Evolutionary conservation across 2,329 filamentous ascomycete species (phyloP).

Genomic region (Penicillium sp.): DNA sequence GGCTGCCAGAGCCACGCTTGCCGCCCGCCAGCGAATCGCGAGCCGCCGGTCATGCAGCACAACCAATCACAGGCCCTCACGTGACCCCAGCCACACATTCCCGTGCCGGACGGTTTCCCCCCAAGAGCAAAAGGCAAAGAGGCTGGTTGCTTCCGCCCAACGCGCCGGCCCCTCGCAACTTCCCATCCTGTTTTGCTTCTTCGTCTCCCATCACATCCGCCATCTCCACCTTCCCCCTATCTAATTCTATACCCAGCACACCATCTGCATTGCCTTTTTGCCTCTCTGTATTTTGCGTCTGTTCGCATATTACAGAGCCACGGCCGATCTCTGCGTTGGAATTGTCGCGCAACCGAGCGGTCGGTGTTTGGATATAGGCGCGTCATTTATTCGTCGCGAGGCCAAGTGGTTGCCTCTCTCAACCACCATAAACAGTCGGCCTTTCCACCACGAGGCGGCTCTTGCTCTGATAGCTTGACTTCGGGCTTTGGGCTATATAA

Average conservation of each 20-base stretch:
- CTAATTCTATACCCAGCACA: not conserved
- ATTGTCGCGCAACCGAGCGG: constrained; percentile 10
- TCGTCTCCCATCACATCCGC: constrained; percentile 6
- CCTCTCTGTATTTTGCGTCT: not conserved
- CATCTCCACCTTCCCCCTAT: not conserved
- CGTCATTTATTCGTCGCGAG: constrained; percentile 8
- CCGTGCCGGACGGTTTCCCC: constrained; percentile 8
- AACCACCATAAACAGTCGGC: constrained; percentile 12
- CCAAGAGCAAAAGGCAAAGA: constrained; percentile 4
- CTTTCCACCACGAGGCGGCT: not conserved
- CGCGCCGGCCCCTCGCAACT: constrained; percentile 15
- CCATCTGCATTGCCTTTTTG: not conserved
- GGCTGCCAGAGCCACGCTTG: not conserved
- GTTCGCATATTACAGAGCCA: not conserved
- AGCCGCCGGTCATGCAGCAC: not conserved
- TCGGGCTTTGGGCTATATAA: constrained; percentile 27
- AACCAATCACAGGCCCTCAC: constrained; percentile 15
- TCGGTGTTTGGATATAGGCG: constrained; percentile 16
- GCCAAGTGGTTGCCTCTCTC: not conserved
- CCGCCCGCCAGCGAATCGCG: not conserved
- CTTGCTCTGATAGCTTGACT: constrained; percentile 22
- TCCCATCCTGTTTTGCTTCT: constrained; percentile 12
- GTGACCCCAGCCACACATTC: constrained; percentile 30
- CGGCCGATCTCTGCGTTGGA: not conserved
- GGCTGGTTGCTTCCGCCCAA: constrained; percentile 12